phyloP scores from a whole-genome alignment of 164 flowering plant species.

The Amborella trichopoda region DNA sequence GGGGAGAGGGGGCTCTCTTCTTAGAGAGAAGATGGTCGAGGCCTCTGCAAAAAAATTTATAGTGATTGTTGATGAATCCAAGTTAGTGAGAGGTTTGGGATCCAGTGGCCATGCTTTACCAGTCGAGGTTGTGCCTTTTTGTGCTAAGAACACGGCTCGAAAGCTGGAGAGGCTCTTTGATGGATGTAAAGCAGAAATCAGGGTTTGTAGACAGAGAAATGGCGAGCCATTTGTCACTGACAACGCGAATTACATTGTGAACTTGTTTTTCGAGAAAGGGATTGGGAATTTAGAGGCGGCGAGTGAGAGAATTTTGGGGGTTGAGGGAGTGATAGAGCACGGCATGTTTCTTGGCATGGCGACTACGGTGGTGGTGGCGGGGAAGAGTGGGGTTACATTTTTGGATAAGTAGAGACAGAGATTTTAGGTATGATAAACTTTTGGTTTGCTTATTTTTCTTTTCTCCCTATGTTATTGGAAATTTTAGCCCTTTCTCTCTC shows the following conservation, averaged over 20 bases:
- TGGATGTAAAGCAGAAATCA: constrained; percentile 8
- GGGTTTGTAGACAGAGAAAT: background rate
- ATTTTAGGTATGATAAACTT: too few relatives aligned
- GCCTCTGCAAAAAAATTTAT: constrained; percentile 3
- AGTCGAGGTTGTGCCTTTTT: constrained; percentile 9
- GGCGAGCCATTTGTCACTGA: constrained; percentile 8
- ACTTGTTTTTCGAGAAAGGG: constrained; percentile 4
- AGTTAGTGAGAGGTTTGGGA: constrained; percentile 4
- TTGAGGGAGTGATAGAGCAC: constrained; percentile 10
- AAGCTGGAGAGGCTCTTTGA: constrained; percentile 6
- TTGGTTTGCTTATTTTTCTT: too few relatives aligned
- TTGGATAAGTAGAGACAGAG: constrained; percentile 7
- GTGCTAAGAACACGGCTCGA: constrained; percentile 4
- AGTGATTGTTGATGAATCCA: constrained; percentile 7
- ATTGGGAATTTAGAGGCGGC: constrained; percentile 2
- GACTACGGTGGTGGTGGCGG: constrained; percentile 6
- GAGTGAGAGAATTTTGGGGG: constrained; percentile 3
- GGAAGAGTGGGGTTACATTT: constrained; percentile 7
- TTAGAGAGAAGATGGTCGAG: constrained; percentile 10
- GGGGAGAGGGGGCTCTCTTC: constrained; percentile 9
- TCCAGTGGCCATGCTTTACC: constrained; percentile 7
- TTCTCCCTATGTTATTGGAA: too few relatives aligned
- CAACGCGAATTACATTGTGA: constrained; percentile 10
- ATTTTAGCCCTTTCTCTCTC: too few relatives aligned
- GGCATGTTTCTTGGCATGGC: constrained; percentile 10